Evolutionary conservation across 2,329 filamentous ascomycete genomes (phyloP).

Genomic region (Juglanconis sp.): DNA sequence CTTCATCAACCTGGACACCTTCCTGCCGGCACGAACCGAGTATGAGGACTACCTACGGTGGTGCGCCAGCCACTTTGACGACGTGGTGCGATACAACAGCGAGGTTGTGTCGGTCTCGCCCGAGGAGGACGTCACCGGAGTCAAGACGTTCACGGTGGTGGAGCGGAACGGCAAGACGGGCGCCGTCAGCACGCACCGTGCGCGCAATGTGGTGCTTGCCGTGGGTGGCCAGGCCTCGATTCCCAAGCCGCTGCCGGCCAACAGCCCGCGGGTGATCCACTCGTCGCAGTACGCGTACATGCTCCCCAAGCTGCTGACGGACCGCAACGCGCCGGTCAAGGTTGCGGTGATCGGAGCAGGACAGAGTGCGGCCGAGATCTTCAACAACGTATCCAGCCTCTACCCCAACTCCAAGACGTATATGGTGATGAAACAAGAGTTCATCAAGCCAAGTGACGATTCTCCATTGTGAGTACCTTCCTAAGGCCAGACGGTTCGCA

Average conservation of each 20-base stretch:
- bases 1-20: constrained; percentile 88
- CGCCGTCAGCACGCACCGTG: constrained; percentile 47
- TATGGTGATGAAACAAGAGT: constrained; percentile 78
- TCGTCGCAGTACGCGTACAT: constrained; percentile 79
- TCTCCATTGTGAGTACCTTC: constrained; percentile 75
- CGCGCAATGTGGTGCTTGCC: constrained; percentile 63
- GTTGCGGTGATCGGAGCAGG: constrained; percentile 86
- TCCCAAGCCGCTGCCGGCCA: constrained; percentile 65
- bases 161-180: constrained; percentile 62
- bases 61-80: constrained; percentile 79
- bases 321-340: constrained; percentile 57
- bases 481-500: neutral
- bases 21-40: constrained; percentile 79
- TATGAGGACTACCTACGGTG: constrained; percentile 95
- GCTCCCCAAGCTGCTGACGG: constrained; percentile 56
- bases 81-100: constrained; percentile 69
- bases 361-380: constrained; percentile 93
- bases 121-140: constrained; percentile 43
- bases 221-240: constrained; percentile 64
- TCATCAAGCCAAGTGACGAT: constrained; percentile 87
- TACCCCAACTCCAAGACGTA: constrained; percentile 79
- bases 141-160: constrained; percentile 65
- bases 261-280: constrained; percentile 75
- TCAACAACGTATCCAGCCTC: constrained; percentile 76
- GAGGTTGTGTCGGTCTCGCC: constrained; percentile 73